phyloP scores from a whole-genome alignment of 768 basidiomycete species.

The Filobasidium wieringae region DNA sequence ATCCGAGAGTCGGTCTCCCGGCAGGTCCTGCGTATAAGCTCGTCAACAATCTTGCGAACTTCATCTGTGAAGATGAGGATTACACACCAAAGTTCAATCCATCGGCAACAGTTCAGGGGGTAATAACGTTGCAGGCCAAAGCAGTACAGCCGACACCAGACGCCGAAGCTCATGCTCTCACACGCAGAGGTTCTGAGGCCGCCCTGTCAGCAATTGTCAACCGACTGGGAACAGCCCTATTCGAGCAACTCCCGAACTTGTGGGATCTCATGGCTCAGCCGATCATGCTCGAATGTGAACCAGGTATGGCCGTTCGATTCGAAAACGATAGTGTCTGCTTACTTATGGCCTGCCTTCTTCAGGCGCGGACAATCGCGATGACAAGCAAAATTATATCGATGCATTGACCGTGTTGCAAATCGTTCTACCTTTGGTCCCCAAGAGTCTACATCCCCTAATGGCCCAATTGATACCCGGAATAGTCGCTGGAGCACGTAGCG shows the following conservation, averaged over 20 bases:
- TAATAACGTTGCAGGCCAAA: slow-evolving; percentile 58
- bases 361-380: not conserved
- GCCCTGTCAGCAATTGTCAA: slow-evolving; percentile 69
- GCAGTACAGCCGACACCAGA: slow-evolving; percentile 36
- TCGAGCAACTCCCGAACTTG: slow-evolving; percentile 78
- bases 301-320: not conserved
- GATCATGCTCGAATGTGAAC: not conserved
- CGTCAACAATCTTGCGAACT: slow-evolving; percentile 90
- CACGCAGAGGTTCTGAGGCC: slow-evolving; percentile 70
- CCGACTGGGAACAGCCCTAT: slow-evolving; percentile 59
- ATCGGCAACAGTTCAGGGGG: slow-evolving; percentile 46
- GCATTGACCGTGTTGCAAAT: slow-evolving; percentile 79
- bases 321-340: not conserved
- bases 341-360: not conserved
- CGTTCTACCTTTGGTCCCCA: slow-evolving; percentile 61
- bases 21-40: slow-evolving; percentile 87
- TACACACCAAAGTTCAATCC: slow-evolving; percentile 80
- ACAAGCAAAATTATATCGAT: slow-evolving; percentile 72
- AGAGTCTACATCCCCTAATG: slow-evolving; percentile 58
- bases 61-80: slow-evolving; percentile 81
- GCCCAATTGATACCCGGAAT: slow-evolving; percentile 63
- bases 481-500: slow-evolving; percentile 64
- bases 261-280: slow-evolving; percentile 79
- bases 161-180: slow-evolving; percentile 39
- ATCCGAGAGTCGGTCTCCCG: slow-evolving; percentile 48